These are phyloP conservation scores for Fusarium buharicum DNA, from an alignment of 2,329 filamentous ascomycete genomes.

Conservation along the genomic window DNA sequence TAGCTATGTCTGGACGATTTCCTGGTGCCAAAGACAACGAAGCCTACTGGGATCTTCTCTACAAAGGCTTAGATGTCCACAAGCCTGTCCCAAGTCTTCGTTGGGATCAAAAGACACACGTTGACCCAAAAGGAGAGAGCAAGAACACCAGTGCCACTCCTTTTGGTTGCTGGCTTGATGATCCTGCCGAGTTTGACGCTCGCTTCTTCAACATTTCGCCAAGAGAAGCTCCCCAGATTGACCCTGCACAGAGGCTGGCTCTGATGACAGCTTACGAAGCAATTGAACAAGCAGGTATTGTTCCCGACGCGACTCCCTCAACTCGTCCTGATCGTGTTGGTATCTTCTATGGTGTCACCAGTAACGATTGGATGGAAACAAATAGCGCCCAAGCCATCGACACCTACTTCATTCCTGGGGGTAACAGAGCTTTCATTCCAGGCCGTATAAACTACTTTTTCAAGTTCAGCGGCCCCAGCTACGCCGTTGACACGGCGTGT, in stretches of 20 bases:
- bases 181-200: slow-evolving; percentile 74
- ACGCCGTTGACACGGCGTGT: slow-evolving; percentile 81
- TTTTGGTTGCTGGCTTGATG: slow-evolving; percentile 64
- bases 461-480: slow-evolving; percentile 78
- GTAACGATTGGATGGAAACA: slow-evolving; percentile 82
- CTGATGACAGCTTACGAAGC: slow-evolving; percentile 75
- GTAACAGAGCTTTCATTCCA: slow-evolving; percentile 59
- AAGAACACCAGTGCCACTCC: slow-evolving; percentile 65
- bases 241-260: slow-evolving; percentile 73
- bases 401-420: slow-evolving; percentile 62
- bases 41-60: slow-evolving; percentile 71
- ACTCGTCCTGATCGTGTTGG: slow-evolving; percentile 69
- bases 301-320: slow-evolving; percentile 70
- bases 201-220: slow-evolving; percentile 79
- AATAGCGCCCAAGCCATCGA: slow-evolving; percentile 76
- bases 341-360: slow-evolving; percentile 80
- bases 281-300: slow-evolving; percentile 73
- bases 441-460: slow-evolving; percentile 81
- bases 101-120: slow-evolving; percentile 38
- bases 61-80: slow-evolving; percentile 73
- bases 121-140: slow-evolving; percentile 67
- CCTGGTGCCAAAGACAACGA: slow-evolving; percentile 69
- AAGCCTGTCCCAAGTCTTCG: slow-evolving; percentile 56
- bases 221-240: slow-evolving; percentile 55
- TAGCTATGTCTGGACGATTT: slow-evolving; percentile 73